Conservation (phyloP, 2,329 filamentous ascomycete species). For the Clarireedia paspali region DNA sequence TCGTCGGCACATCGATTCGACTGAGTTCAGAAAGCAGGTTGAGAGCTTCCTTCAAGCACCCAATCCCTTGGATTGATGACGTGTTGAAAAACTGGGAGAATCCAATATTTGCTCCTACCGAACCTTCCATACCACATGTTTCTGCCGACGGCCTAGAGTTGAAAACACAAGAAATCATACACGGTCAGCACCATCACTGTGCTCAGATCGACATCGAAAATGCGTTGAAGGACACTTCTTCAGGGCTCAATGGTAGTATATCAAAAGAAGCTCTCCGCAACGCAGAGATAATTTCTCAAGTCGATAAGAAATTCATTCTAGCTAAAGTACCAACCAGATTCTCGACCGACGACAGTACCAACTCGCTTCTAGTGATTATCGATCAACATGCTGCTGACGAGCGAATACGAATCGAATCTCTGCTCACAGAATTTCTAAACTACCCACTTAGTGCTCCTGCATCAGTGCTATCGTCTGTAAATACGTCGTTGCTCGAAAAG, state of each 20-base stretch:
- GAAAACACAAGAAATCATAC: slow-evolving; percentile 16
- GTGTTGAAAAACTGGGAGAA: slow-evolving; percentile 65
- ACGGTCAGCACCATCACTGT: slow-evolving; percentile 20
- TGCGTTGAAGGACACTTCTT: slow-evolving; percentile 20
- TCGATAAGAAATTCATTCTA: slow-evolving; percentile 86
- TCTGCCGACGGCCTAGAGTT: slow-evolving; percentile 27
- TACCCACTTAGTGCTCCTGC: slow-evolving; percentile 12
- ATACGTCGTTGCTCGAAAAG: slow-evolving; percentile 37
- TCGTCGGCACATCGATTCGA: not conserved
- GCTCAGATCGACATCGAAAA: slow-evolving; percentile 25
- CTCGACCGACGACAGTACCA: slow-evolving; percentile 9
- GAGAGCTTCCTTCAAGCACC: slow-evolving; percentile 23
- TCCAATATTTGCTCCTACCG: slow-evolving; percentile 56
- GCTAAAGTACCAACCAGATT: slow-evolving; percentile 35
- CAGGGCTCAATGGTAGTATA: slow-evolving; percentile 38
- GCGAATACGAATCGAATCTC: slow-evolving; percentile 66
- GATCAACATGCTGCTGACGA: slow-evolving; percentile 97
- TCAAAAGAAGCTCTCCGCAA: slow-evolving; percentile 52
- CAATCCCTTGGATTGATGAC: slow-evolving; percentile 48
- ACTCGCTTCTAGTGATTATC: slow-evolving; percentile 57
- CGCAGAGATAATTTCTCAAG: slow-evolving; percentile 68
- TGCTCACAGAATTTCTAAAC: slow-evolving; percentile 53
- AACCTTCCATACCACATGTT: slow-evolving; percentile 39
- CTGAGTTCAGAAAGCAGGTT: not conserved
- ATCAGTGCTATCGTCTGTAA: slow-evolving; percentile 16